These are phyloP conservation scores for Eutreptiella sp. DNA, from an alignment of 208 protist genomes.

Conservation along the genomic window DNA sequence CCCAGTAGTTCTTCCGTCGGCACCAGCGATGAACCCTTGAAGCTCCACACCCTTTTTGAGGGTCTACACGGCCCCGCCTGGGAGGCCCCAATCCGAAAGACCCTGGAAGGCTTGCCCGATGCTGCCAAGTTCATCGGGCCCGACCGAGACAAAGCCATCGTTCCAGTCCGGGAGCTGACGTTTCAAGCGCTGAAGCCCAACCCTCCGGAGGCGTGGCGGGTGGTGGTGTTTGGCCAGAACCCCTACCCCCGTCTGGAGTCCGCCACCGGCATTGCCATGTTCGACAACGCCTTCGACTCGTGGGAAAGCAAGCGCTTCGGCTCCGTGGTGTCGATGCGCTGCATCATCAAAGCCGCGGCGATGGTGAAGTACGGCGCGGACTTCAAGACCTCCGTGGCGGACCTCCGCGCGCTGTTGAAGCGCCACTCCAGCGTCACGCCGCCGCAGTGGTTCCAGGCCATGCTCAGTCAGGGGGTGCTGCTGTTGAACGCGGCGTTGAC, in stretches of 20 bases:
- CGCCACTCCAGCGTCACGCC: constrained; percentile 12
- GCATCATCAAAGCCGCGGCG: constrained; percentile 18
- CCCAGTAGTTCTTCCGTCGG: no score
- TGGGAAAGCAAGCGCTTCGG: constrained; percentile 24
- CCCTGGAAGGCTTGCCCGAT: no score
- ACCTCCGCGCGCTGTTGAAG: constrained; percentile 9
- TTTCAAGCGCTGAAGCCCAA: constrained; percentile 25
- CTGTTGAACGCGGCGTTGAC: constrained; percentile 31
- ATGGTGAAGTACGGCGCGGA: not conserved
- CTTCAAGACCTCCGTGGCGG: constrained; percentile 1
- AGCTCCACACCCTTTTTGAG: no score
- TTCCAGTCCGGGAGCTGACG: constrained; percentile 21
- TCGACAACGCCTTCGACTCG: constrained; percentile 24
- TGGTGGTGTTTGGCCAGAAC: constrained; percentile 38
- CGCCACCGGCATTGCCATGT: constrained; percentile 30
- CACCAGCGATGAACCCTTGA: no score
- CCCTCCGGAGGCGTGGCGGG: constrained; percentile 17
- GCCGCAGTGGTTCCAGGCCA: constrained; percentile 28
- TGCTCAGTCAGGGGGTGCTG: constrained; percentile 26
- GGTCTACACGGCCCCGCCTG: no score
- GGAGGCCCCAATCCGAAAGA: no score
- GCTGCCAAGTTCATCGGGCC: constrained; percentile 5
- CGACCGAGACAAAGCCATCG: not conserved
- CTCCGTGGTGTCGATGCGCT: not conserved
- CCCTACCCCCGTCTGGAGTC: constrained; percentile 30